Evolutionary conservation across 495 filamentous ascomycete species (phyloP).

Genomic region (Neurospora sp.): DNA sequence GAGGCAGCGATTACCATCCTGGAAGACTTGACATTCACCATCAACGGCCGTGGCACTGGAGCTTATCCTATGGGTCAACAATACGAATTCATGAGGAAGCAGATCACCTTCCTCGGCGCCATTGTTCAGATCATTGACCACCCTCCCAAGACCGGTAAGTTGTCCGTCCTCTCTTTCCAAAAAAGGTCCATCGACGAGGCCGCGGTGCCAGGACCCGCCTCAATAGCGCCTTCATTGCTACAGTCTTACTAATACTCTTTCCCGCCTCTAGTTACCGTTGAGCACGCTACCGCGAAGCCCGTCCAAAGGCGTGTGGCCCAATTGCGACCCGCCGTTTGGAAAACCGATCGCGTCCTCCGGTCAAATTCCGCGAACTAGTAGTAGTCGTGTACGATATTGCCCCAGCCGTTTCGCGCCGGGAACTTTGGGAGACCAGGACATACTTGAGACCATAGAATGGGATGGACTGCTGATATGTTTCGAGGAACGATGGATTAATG

Average conservation of each 20-base stretch:
- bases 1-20: background rate
- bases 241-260: background rate
- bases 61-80: background rate
- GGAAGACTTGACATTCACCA: background rate
- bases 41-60: background rate
- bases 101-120: background rate
- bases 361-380: background rate
- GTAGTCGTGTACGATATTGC: background rate
- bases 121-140: background rate
- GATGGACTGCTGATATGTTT: background rate
- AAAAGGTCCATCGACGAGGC: background rate
- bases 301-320: background rate
- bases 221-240: background rate
- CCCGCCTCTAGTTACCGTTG: background rate
- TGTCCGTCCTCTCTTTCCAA: background rate
- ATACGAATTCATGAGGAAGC: background rate
- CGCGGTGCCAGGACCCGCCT: background rate
- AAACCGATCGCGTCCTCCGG: background rate
- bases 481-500: background rate
- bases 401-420: background rate
- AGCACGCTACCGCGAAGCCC: background rate
- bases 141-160: background rate
- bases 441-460: background rate
- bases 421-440: background rate
- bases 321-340: background rate